phyloP scores from a whole-genome alignment of 148 eudicot genomes.

The Vaccinium myrtillus region DNA sequence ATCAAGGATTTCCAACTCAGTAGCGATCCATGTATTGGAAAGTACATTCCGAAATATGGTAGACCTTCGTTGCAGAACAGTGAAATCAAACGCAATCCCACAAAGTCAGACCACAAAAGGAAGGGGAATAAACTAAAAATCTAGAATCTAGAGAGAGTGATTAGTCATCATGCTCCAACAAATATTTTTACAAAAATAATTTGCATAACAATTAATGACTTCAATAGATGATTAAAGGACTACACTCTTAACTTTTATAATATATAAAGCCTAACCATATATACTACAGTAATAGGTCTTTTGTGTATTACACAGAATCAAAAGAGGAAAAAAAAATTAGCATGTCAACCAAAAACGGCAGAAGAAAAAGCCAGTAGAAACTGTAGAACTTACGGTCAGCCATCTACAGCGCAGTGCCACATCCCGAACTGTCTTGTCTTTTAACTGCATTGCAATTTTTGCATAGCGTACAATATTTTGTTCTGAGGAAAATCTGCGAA shows the following conservation, averaged over 20 bases:
- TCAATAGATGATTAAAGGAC: not conserved
- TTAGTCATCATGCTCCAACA: not conserved
- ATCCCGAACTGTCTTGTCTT: slow-evolving; percentile 75
- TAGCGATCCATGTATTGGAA: not conserved
- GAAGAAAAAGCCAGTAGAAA: slow-evolving; percentile 4
- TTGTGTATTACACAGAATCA: not conserved
- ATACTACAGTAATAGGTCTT: not conserved
- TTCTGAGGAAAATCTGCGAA: slow-evolving; percentile 55
- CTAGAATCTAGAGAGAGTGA: not conserved
- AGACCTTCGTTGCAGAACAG: not conserved
- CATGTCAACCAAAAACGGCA: not conserved
- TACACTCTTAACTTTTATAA: not conserved
- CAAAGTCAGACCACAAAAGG: not conserved
- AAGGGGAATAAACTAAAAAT: not conserved
- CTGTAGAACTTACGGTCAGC: slow-evolving; percentile 56
- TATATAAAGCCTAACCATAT: not conserved
- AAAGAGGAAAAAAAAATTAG: not conserved
- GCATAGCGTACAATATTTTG: slow-evolving; percentile 54
- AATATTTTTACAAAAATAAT: not conserved
- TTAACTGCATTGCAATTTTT: slow-evolving; percentile 62
- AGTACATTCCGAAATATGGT: not conserved
- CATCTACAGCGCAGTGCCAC: slow-evolving; percentile 78
- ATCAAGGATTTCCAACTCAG: not conserved
- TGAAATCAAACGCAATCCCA: not conserved
- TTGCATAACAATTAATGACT: not conserved